Evolutionary conservation across 2,329 filamentous ascomycete species (phyloP), one percentile per base, ranked within the genome.

Genomic region (Pseudohalonectria lignicola): DNA sequence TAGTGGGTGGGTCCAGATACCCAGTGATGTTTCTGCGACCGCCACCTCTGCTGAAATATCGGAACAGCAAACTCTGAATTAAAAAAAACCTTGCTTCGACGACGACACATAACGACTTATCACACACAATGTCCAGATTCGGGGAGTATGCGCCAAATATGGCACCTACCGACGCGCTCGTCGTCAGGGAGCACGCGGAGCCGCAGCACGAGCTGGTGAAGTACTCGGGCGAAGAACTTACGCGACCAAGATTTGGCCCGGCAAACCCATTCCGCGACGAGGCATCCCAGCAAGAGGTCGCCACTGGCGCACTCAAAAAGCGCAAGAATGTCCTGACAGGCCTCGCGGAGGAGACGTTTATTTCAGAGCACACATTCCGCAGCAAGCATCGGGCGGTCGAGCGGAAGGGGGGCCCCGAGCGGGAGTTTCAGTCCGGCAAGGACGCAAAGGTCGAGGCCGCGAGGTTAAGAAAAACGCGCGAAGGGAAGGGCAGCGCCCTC

Each of bases 361-460:
- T 98, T 46, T 94, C 86, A 57, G 92, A 96, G 53, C 77, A 90
- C 45, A 87, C 85, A 1, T 98, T 98, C 56, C 78, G 86, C 48
- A 76, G 76, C 52, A 87, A 92, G 46, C 88, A 95, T 55, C 81
- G 86, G 41, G 87, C 86, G 2, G 74, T 92, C 43, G 81, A 90
- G 55, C 73, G 82, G 44, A 76, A 51, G 56, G 80, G 61, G 46
- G 72, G 75, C 44, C 60, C 73, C 0, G 66, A 69, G 47, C 59
- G 71, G 39, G 72, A 79, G 49, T 67, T 68, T 43, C 67, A 74
- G 48, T 69, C 64, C 15, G 67, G 66, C 19, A 52, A 56, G 16
- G 60, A 78, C 11, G 65, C 74, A 20, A 95, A 93, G 59, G 82
- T 83, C 46, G 74, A 79, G 40, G 78, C 80, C 5, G 76, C 76